Conservation (phyloP, 1,284 basidiomycete species). For the Rhodotorula sp. region DNA sequence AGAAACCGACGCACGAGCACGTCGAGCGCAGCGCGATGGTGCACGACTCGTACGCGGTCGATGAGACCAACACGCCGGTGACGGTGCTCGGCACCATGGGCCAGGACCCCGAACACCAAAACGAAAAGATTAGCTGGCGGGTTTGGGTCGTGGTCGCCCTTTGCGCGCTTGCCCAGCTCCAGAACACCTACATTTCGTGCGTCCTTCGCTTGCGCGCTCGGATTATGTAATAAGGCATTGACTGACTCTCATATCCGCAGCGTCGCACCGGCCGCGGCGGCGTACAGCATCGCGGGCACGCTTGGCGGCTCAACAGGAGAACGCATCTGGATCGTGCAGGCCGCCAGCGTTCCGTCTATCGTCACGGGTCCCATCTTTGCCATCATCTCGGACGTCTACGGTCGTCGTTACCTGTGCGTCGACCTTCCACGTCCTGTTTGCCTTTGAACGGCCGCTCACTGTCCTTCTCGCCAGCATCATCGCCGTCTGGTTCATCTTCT, state of each 20-base stretch:
- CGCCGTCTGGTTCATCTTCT: constrained; percentile 13
- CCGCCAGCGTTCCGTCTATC: constrained; percentile 16
- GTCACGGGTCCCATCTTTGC: constrained; percentile 26
- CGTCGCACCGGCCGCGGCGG: constrained; percentile 20
- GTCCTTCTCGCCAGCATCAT: constrained; percentile 2
- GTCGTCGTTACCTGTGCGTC: constrained; percentile 17
- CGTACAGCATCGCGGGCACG: constrained; percentile 16
- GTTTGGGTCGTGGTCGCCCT: constrained; percentile 8
- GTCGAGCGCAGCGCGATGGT: constrained; percentile 4
- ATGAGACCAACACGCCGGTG: constrained; percentile 12
- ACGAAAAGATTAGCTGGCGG: constrained; percentile 6
- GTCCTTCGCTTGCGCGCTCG: neutral
- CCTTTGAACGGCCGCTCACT: neutral
- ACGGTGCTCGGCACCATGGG: constrained; percentile 21
- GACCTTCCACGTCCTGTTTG: neutral
- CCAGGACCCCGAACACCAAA: constrained; percentile 20
- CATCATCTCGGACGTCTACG: constrained; percentile 22
- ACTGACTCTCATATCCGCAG: neutral
- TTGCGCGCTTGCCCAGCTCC: constrained; percentile 10
- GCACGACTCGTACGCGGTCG: constrained; percentile 18
- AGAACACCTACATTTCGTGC: constrained; percentile 18
- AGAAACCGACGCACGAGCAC: constrained; percentile 13
- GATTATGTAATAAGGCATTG: neutral
- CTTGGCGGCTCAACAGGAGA: constrained; percentile 9
- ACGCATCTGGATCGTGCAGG: constrained; percentile 30